These are phyloP conservation scores for Termitomyces heimii DNA, from an alignment of 768 basidiomycete genomes.

Conservation along the genomic window DNA sequence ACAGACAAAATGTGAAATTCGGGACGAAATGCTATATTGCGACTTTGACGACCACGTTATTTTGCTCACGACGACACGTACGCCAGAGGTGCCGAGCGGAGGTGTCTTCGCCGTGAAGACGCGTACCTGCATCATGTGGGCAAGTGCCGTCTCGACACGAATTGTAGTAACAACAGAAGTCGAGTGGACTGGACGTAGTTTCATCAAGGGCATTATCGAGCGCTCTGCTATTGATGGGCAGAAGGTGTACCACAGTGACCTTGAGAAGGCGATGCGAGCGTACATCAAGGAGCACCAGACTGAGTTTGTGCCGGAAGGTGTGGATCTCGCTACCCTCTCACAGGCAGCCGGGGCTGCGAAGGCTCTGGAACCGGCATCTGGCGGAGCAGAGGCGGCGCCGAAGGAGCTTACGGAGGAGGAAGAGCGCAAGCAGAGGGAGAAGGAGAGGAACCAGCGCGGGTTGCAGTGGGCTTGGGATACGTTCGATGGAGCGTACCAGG, in stretches of 20 bases:
- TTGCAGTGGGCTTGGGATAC: constrained; percentile 90
- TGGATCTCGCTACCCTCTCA: constrained; percentile 53
- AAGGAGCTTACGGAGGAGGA: constrained; percentile 24
- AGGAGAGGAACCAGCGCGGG: constrained; percentile 63
- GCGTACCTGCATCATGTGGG: constrained; percentile 93
- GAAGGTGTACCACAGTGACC: constrained; percentile 75
- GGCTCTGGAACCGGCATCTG: constrained; percentile 3
- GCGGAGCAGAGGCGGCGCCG: constrained; percentile 20
- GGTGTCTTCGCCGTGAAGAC: constrained; percentile 93
- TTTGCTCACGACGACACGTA: constrained; percentile 84
- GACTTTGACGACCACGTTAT: constrained; percentile 83
- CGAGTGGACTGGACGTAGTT: constrained; percentile 95
- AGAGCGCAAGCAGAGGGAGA: constrained; percentile 52
- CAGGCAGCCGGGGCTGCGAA: constrained; percentile 29
- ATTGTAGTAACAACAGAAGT: constrained; percentile 88
- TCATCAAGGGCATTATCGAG: constrained; percentile 96
- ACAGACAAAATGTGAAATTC: constrained; percentile 93
- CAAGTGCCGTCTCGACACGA: constrained; percentile 65
- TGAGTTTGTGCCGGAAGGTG: constrained; percentile 85
- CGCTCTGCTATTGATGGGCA: constrained; percentile 89
- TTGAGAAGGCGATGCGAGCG: constrained; percentile 77
- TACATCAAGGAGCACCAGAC: constrained; percentile 88
- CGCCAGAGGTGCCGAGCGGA: constrained; percentile 94
- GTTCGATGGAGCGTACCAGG: constrained; percentile 67
- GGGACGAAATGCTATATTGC: constrained; percentile 73